Conservation (phyloP, 2,329 filamentous ascomycete species). For the Cercospora zeina region DNA sequence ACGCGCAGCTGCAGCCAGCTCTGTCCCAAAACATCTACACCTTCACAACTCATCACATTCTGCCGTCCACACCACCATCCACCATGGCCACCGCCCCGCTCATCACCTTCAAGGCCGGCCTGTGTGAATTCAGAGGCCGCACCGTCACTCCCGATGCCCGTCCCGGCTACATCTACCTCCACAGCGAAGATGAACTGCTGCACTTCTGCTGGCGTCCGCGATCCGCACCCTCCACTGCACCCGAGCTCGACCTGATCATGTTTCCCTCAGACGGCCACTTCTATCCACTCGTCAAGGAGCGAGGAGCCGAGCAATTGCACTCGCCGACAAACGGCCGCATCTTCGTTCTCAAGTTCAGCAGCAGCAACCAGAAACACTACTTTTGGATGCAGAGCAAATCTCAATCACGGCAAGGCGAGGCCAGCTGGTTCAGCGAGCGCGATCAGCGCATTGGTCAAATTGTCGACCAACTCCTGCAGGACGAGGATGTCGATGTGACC, state of each 20-base stretch:
- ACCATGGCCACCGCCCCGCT: constrained; percentile 80
- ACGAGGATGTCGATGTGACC: constrained; percentile 80
- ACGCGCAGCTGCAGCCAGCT: not conserved
- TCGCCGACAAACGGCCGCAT: constrained; percentile 77
- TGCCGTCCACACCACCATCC: constrained; percentile 24
- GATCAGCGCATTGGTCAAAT: constrained; percentile 87
- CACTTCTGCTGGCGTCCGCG: constrained; percentile 98
- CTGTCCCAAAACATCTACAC: constrained; percentile 2
- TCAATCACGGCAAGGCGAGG: constrained; percentile 68
- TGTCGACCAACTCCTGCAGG: constrained; percentile 79
- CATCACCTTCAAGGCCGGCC: constrained; percentile 95
- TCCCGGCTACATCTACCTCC: constrained; percentile 88
- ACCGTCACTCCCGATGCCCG: constrained; percentile 72
- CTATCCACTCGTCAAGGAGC: constrained; percentile 54
- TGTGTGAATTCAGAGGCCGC: constrained; percentile 64
- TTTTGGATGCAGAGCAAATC: constrained; percentile 96
- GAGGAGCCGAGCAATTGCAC: constrained; percentile 60
- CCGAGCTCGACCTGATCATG: constrained; percentile 89
- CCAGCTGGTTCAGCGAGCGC: constrained; percentile 77
- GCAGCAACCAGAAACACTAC: constrained; percentile 84
- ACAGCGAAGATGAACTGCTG: constrained; percentile 87
- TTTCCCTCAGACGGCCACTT: constrained; percentile 87
- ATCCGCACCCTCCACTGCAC: constrained; percentile 65
- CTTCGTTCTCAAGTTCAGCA: constrained; percentile 89
- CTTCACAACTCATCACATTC: not conserved